Evolutionary conservation across 192 early-diverging fungal genomes (phyloP).

Genomic region (Coemansia sp.): DNA sequence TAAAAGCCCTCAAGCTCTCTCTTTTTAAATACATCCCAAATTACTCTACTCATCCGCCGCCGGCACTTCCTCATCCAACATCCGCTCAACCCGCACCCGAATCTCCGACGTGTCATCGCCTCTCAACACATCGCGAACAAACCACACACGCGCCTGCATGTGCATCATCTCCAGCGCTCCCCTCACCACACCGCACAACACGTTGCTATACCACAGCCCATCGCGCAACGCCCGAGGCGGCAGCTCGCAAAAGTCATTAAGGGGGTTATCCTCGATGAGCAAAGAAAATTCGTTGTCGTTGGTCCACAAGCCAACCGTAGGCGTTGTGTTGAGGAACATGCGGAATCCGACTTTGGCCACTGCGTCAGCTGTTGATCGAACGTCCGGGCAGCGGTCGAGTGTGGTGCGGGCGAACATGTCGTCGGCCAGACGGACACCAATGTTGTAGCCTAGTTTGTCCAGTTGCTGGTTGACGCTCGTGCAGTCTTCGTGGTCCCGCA

Average conservation of each 20-base stretch:
- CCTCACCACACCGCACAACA: constrained; percentile 90
- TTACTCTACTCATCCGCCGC: constrained; percentile 76
- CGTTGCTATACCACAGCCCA: constrained; percentile 95
- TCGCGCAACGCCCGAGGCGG: constrained; percentile 73
- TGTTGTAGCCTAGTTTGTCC: constrained; percentile 99
- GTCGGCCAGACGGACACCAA: constrained; percentile 92
- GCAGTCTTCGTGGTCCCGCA: constrained; percentile 94
- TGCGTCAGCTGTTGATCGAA: constrained; percentile 89
- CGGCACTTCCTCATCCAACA: constrained; percentile 95
- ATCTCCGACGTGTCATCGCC: constrained; percentile 93
- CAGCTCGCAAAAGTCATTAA: constrained; percentile 97
- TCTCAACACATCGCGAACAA: constrained; percentile 76
- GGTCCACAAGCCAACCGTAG: constrained; percentile 74
- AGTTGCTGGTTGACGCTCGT: constrained; percentile 91
- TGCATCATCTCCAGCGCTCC: constrained; percentile 97
- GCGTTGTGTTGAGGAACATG: constrained; percentile 90
- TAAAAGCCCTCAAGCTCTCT: too few relatives aligned
- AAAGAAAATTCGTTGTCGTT: constrained; percentile 93
- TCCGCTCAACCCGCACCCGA: constrained; percentile 81
- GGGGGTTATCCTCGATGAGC: constrained; percentile 91
- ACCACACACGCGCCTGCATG: constrained; percentile 85
- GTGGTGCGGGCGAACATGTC: constrained; percentile 87
- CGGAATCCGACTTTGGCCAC: constrained; percentile 98
- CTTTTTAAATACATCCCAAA: too few relatives aligned
- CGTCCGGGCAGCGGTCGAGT: constrained; percentile 69